Base-by-base conservation (phyloP, 2,329 filamentous ascomycete genomes). In the Cryphonectria carpinicola region DNA sequence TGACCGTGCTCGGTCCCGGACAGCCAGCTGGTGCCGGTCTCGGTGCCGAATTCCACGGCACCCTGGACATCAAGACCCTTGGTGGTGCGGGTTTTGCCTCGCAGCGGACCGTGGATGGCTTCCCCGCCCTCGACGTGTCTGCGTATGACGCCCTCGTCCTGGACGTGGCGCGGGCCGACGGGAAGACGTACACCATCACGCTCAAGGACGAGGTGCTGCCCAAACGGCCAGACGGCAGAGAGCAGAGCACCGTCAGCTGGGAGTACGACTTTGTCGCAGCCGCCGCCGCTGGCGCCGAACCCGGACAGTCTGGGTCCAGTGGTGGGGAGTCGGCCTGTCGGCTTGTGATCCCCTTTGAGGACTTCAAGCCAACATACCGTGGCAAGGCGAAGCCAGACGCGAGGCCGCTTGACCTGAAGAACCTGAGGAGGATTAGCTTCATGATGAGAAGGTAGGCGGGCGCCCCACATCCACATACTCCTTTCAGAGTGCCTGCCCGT, bases 51-150 rank as follows among this genome's bases (percentile, higher is more conserved):
- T 90, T 87, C 74, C 75, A 82, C 0, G 79, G 86, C 56, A 88
- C 91, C 75, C 81, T 91, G 1, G 90, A 93, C 72, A 84, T 92
- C n/a, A 85, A 86, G 3, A 82, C 87, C 1, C 79, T 93, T 0
- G 93, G 93, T 37, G 93, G 92, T 41, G 93, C 93, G 0, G 93
- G 93, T 6, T 96, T 97, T 77, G 93, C 93, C 13, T 93, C 90
- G 5, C 93, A 95, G 78, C 87, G 91, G 63, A 94, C 91, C 5
- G 85, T 84, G 4, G 74, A 74, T 32, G 54, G 25, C 49, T 43
- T 63, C n/a, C 67, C 69, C 1, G 56, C 52, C 2, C 69, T 73
- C 56, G 71, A 77, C 69, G 58, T 77, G 28, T 73, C 74, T 6
- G 73, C 54, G 37, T 76, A 73, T 54, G 87, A 89, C 10, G 81